Conservation (phyloP, 2,329 filamentous ascomycete genomes). For the Xylariomycetidae sp. region DNA sequence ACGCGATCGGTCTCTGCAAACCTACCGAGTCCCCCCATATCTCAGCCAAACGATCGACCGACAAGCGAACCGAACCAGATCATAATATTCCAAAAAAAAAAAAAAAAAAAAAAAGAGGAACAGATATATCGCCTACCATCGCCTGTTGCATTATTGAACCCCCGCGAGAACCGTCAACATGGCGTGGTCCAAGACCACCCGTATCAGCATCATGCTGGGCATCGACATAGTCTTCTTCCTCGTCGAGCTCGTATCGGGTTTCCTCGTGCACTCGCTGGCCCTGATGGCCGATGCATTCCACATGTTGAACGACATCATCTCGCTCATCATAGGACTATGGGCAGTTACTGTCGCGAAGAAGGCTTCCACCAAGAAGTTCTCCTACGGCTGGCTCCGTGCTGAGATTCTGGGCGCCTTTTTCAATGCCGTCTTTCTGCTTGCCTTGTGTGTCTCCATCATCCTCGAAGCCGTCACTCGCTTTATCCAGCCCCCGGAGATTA, state of each 20-base stretch:
- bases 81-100: too few relatives aligned
- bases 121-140: too few relatives aligned
- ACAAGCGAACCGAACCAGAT: too few relatives aligned
- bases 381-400: conserved; percentile 95
- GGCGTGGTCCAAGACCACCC: conserved; percentile 86
- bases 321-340: conserved; percentile 87
- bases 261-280: conserved; percentile 84
- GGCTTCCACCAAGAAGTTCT: conserved; percentile 84
- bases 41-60: too few relatives aligned
- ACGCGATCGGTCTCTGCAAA: too few relatives aligned
- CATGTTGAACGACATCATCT: conserved; percentile 99
- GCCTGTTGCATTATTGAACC: too few relatives aligned
- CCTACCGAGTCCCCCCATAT: too few relatives aligned
- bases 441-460: conserved; percentile 91
- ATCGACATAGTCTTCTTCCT: conserved; percentile 90
- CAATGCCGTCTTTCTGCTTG: conserved; percentile 96
- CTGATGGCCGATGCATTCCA: conserved; percentile 97
- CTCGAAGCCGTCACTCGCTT: conserved; percentile 91
- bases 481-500: conserved; percentile 82
- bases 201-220: conserved; percentile 86
- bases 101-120: too few relatives aligned
- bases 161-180: conserved; percentile 39
- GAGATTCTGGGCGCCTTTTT: conserved; percentile 95
- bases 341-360: conserved; percentile 85
- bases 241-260: conserved; percentile 78